A percentile compares a stretch with the other conserved stretches of the same genome.
Conservation (phyloP, 306 rosid genomes). For the Prinsepia uniflora region DNA sequence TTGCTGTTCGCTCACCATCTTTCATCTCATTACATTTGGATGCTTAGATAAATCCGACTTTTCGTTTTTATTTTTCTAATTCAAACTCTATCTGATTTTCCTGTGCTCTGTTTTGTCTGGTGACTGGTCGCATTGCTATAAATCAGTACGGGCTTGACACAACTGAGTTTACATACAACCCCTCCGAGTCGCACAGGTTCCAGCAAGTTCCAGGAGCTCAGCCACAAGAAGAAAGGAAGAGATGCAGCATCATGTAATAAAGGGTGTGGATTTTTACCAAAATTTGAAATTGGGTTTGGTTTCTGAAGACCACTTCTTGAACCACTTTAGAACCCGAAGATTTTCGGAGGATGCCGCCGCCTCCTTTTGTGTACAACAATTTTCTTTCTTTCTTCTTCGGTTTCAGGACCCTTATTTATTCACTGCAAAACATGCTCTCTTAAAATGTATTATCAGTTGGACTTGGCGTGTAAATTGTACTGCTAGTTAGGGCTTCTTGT, state of each 20-base stretch:
- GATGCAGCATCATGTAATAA: slow-evolving; percentile 82
- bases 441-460: slow-evolving; percentile 25
- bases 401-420: slow-evolving; percentile 24
- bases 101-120: not conserved
- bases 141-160: slow-evolving; percentile 97
- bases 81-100: not conserved
- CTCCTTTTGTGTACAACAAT: slow-evolving; percentile 35
- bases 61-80: not conserved
- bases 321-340: slow-evolving; percentile 16
- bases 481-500: slow-evolving; percentile 3
- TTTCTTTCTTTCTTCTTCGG: slow-evolving; percentile 3
- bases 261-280: slow-evolving; percentile 19
- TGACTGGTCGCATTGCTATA: not conserved
- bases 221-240: slow-evolving; percentile 84
- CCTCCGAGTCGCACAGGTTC: slow-evolving; percentile 72
- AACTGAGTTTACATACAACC: slow-evolving; percentile 89
- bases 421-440: slow-evolving; percentile 8
- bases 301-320: slow-evolving; percentile 23
- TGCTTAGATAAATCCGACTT: not conserved
- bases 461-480: slow-evolving; percentile 34
- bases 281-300: slow-evolving; percentile 8
- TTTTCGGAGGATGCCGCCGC: too few relatives aligned
- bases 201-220: slow-evolving; percentile 62
- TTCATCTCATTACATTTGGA: not conserved
- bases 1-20: not conserved